These are phyloP conservation scores for Gigaspora rosea DNA, from an alignment of 192 early-diverging fungal species.

Conservation along the genomic window DNA sequence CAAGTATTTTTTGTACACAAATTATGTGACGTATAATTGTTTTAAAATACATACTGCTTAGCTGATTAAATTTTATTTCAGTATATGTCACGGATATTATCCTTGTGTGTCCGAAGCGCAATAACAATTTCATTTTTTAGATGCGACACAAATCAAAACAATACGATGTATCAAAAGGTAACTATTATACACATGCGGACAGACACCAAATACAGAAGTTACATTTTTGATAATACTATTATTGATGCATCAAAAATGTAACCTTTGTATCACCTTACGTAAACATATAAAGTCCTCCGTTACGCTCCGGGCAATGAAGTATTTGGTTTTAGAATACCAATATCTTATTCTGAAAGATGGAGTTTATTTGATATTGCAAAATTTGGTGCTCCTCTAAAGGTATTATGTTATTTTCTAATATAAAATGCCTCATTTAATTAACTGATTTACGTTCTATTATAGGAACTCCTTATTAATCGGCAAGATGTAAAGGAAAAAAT, in stretches of 20 bases:
- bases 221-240: no score
- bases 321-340: slow-evolving; percentile 19
- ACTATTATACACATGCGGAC: no score
- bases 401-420: background rate
- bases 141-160: no score
- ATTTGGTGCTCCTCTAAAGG: slow-evolving; percentile 6
- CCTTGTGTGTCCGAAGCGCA: background rate
- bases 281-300: no score
- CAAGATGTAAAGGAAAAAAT: slow-evolving; percentile 15
- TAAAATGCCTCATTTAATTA: slow-evolving; percentile 6
- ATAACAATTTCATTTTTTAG: no score
- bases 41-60: background rate
- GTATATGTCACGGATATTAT: slow-evolving; percentile 17
- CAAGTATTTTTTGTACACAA: slow-evolving; percentile 1
- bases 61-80: slow-evolving; percentile 9
- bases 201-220: no score
- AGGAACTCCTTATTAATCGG: slow-evolving; percentile 1
- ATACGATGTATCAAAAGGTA: no score
- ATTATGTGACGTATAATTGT: background rate
- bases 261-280: no score
- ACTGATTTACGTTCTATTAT: background rate
- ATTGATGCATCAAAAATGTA: no score
- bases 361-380: slow-evolving; percentile 13
- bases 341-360: slow-evolving; percentile 10
- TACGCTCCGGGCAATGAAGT: no score